These are phyloP conservation scores for Yamadazyma kanchanaburiensis DNA, from an alignment of 1,139 yeast species.

Conservation along the genomic window DNA sequence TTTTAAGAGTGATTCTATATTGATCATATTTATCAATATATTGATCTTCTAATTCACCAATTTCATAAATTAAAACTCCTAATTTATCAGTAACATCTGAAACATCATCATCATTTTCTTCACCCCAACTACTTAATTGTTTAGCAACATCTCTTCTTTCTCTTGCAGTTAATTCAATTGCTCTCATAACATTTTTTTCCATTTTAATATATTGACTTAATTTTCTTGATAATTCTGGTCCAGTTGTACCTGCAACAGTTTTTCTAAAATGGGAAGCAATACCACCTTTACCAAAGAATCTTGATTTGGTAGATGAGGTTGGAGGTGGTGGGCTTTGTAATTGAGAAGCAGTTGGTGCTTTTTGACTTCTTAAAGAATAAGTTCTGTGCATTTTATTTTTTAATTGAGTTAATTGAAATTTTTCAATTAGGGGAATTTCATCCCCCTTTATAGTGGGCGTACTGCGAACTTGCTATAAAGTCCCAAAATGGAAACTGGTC, in stretches of 20 bases:
- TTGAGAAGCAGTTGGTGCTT: slow-evolving; percentile 97
- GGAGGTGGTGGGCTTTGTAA: slow-evolving; percentile 93
- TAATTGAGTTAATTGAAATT: neutral
- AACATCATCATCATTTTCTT: slow-evolving; percentile 95
- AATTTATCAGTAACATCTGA: slow-evolving; percentile 95
- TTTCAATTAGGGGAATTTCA: slow-evolving; percentile 5
- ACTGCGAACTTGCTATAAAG: slow-evolving; percentile 3
- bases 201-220: slow-evolving; percentile 87
- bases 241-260: slow-evolving; percentile 88
- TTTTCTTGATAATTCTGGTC: slow-evolving; percentile 93
- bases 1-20: slow-evolving; percentile 92
- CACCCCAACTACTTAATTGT: slow-evolving; percentile 97
- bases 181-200: slow-evolving; percentile 95
- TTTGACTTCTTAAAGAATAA: slow-evolving; percentile 87
- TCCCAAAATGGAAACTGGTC: slow-evolving; percentile 4
- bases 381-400: slow-evolving; percentile 99
- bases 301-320: slow-evolving; percentile 77
- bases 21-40: slow-evolving; percentile 97
- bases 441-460: slow-evolving; percentile 6
- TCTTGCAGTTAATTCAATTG: slow-evolving; percentile 87
- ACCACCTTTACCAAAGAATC: slow-evolving; percentile 89
- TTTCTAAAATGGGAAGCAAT: slow-evolving; percentile 79
- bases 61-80: slow-evolving; percentile 92
- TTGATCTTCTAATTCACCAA: slow-evolving; percentile 97
- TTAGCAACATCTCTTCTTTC: slow-evolving; percentile 97